Evolutionary conservation across 2,329 filamentous ascomycete species (phyloP).

Genomic region (Pseudogymnoascus sp.): DNA sequence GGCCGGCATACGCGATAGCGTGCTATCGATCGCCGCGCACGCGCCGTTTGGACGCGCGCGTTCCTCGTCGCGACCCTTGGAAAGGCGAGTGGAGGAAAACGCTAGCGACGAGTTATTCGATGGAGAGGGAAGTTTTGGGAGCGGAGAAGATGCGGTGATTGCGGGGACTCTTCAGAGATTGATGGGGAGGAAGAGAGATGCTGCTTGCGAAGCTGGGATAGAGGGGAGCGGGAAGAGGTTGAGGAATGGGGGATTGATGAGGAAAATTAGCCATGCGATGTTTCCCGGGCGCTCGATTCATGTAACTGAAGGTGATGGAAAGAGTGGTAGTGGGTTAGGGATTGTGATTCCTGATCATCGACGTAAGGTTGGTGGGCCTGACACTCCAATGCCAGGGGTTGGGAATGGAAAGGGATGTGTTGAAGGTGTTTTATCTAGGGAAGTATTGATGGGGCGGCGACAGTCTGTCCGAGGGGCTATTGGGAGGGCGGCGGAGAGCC

Average conservation of each 20-base stretch:
- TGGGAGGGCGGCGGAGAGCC: neutral
- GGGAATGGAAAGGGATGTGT: neutral
- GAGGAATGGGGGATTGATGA: neutral
- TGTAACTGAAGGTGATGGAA: neutral
- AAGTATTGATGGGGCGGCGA: neutral
- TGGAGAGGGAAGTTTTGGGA: neutral
- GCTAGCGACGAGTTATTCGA: neutral
- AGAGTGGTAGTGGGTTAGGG: neutral
- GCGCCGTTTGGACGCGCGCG: neutral
- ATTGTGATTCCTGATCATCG: constrained; percentile 6
- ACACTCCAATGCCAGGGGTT: neutral
- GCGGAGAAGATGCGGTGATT: neutral
- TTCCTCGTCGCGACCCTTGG: neutral
- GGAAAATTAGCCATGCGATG: neutral
- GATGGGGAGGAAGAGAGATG: neutral
- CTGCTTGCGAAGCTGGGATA: neutral
- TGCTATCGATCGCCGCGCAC: neutral
- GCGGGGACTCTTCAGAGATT: neutral
- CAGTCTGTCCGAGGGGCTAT: neutral
- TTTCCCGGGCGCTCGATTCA: neutral
- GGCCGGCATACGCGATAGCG: neutral
- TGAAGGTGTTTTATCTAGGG: neutral
- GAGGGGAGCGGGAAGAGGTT: neutral
- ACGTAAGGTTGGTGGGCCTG: neutral
- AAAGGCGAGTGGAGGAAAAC: neutral